Evolutionary conservation across 108 stramenopile genomes (phyloP), one percentile per base, ranked within the genome.

Genomic region (Heterococcus sp.): DNA sequence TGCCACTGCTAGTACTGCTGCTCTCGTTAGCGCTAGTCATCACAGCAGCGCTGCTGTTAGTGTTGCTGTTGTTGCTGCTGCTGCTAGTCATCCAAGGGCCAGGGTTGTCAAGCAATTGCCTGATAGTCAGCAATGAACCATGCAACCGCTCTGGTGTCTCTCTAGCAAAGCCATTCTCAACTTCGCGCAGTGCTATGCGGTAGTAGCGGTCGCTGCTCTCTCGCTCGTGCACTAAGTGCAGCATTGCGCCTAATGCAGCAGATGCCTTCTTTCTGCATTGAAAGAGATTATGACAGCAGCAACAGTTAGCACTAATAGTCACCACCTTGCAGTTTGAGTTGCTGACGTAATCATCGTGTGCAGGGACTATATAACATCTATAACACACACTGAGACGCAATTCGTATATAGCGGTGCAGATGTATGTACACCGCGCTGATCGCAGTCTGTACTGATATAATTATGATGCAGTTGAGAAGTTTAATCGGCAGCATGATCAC

Each of bases 81-180:
- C n/a, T n/a, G n/a, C n/a, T n/a, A n/a, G n/a, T n/a, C n/a, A n/a
- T n/a, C n/a, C n/a, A n/a, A n/a, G n/a, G n/a, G n/a, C n/a, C n/a
- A n/a, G n/a, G n/a, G n/a, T n/a, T n/a, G n/a, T n/a, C n/a, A n/a
- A n/a, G n/a, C n/a, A n/a, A n/a, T n/a, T n/a, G n/a, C n/a, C n/a
- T n/a, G n/a, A n/a, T n/a, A n/a, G n/a, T n/a, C n/a, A n/a, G n/a
- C n/a, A n/a, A n/a, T n/a, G n/a, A n/a, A n/a, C n/a, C n/a, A n/a
- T n/a, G n/a, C n/a, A n/a, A n/a, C n/a, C n/a, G n/a, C n/a, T n/a
- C n/a, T n/a, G n/a, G n/a, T n/a, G n/a, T n/a, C n/a, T n/a, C n/a
- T n/a, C n/a, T n/a, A n/a, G n/a, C n/a, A n/a, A n/a, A n/a, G n/a
- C 75, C 75, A 40, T 76, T 58, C 35, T 76, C 75, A 3, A 76